Percentiles rank a stretch among this genome's conserved stretches.
These are phyloP conservation scores for Xylariaceae sp. DNA, from an alignment of 2,329 filamentous ascomycete species.

Conservation along the genomic window DNA sequence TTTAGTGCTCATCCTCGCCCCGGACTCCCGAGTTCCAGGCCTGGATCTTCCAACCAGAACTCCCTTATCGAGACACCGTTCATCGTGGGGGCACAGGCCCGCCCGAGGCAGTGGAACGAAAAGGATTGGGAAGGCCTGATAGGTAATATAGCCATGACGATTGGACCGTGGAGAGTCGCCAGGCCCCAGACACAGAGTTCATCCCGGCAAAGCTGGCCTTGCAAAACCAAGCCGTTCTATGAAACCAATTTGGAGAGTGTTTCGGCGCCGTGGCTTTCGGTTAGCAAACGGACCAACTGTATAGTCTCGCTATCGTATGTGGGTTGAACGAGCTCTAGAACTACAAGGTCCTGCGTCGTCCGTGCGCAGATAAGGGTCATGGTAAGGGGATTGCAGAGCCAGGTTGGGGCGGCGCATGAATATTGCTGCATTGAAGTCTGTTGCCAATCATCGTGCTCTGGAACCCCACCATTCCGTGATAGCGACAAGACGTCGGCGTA, in stretches of 20 bases:
- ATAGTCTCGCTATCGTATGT: slow-evolving; percentile 16
- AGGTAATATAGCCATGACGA: slow-evolving; percentile 17
- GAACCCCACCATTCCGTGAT: neutral
- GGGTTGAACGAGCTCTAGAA: slow-evolving; percentile 7
- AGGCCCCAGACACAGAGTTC: neutral
- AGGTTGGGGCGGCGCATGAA: slow-evolving; percentile 15
- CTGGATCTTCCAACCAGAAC: slow-evolving; percentile 10
- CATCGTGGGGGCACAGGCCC: slow-evolving; percentile 6
- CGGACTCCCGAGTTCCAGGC: neutral
- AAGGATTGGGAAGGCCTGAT: slow-evolving; percentile 18
- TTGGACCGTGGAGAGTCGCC: neutral
- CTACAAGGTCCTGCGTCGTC: slow-evolving; percentile 8
- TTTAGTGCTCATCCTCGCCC: neutral
- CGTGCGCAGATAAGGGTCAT: slow-evolving; percentile 14
- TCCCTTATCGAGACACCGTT: slow-evolving; percentile 4
- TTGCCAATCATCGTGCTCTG: slow-evolving; percentile 7
- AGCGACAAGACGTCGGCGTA: slow-evolving; percentile 2
- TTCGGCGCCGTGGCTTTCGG: neutral
- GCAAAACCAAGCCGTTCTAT: no score
- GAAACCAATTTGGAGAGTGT: neutral
- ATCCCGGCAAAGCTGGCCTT: no score
- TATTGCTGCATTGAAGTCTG: neutral
- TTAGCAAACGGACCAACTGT: slow-evolving; percentile 12
- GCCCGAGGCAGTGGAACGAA: slow-evolving; percentile 17
- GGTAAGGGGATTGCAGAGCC: neutral